Evolutionary conservation across 257 asterid species (phyloP), one percentile per base, ranked within the genome.

Genomic region (Solanum dulcamara): DNA sequence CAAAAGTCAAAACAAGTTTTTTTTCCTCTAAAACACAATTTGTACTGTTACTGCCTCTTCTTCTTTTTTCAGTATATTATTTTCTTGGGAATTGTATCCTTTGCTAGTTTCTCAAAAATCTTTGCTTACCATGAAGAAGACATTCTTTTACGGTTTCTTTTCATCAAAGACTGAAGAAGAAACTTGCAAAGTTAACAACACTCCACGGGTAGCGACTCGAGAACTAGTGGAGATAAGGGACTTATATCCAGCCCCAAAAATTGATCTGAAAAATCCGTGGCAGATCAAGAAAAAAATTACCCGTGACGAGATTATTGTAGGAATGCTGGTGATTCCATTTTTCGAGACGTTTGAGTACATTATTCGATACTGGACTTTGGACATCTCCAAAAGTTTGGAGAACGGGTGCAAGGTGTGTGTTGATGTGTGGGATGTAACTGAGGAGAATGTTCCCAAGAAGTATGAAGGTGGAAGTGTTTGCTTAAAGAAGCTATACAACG

Each of bases 341-440:
- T 18, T 35, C 14, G 28, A 20, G 18, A 85, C 91, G 10, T 89
- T 93, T 14, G 89, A 91, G 72, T 80, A 89, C 68, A 55, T 93
- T 24, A 67, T 93, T 2, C 84, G 95, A 3, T 86, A 92, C 18
- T 93, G 97, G 97, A 88, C 64, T 32, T 55, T 89, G 17, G 33
- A 59, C 70, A 81, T 88, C 90, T 90, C 91, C 1, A 88, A 83
- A 24, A 90, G 87, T 42, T 42, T 89, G 0, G 91, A 87, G 11
- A 70, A 26, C 8, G 89, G 93, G 7, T 86, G 85, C 10, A 87
- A 53, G 81, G 85, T 90, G 7, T 28, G 46, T 0, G 93, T 92
- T 28, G 59, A 51, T 1, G 6, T 93, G 81, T 93, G 95, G 94
- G 97, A 94, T 83, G 81, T 90, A 9, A 93, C 90, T 0, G 87